Evolutionary conservation across 2,329 filamentous ascomycete genomes (phyloP), one percentile per base, ranked within the genome.

Genomic region (Leptographium galeiforme): DNA sequence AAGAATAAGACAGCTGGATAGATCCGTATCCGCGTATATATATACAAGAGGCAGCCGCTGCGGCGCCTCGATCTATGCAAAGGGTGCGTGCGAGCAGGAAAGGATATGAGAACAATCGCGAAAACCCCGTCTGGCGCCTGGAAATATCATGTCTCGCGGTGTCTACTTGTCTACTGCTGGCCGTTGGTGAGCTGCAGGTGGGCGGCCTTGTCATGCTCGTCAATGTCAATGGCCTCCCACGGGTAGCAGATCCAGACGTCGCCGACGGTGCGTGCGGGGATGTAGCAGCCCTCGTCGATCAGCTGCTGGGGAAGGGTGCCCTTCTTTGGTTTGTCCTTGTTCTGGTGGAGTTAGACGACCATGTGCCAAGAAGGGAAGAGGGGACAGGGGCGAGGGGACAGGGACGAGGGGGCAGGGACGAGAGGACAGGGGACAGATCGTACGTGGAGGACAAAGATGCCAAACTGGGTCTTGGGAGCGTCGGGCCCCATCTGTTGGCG

Each of bases 231-330:
- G 45, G 93, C 93, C 74, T 97, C 93, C 93, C 93, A 98, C 16
- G 93, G 93, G 72, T 98, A 98, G 77, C 89, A 94, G 67, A 97
- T 97, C 93, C 93, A 98, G 60, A 89, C 84, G 70, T 98, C 91
- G n/a, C 79, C 80, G 36, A 94, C 87, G 7, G 91, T 97, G 65
- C 85, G 76, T 25, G 93, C 89, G 25, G 93, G 93, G 60, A 86
- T 70, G 71, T 98, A 98, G 62, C 85, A 77, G 54, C 79, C 78
- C 53, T 82, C 71, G 43, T 76, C 71, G 59, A 91, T 75, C 79
- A 97, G 89, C 40, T 89, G 82, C 19, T 79, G 64, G 12, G 93
- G 90, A 54, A 98, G 76, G 19, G 71, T 72, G 52, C 93, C 93
- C 78, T 96, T 95, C 83, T 98, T 98, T 53, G 73, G 59, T 79